phyloP scores from a whole-genome alignment of 2,329 filamentous ascomycete species.

The Helotiales sp. region DNA sequence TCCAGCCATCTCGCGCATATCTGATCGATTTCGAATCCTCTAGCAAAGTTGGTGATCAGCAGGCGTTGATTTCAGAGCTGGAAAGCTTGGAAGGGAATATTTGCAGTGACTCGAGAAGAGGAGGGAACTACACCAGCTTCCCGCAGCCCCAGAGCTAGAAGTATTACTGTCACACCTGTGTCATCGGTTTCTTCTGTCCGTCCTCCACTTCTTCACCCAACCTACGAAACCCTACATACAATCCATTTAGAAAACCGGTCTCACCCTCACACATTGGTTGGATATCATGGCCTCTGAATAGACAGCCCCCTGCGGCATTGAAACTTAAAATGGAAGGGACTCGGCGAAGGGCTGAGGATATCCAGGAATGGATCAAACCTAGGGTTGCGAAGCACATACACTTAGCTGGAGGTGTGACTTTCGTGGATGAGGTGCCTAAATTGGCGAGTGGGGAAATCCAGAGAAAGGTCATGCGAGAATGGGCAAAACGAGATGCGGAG shows the following conservation, averaged over 20 bases:
- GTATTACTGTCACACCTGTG: too few species aligned
- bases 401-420: conserved; percentile 53
- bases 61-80: too few species aligned
- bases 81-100: too few species aligned
- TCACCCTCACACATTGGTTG: not conserved
- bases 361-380: conserved; percentile 48
- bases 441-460: conserved; percentile 56
- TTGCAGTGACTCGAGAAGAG: too few species aligned
- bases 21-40: conserved; percentile 44
- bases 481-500: conserved; percentile 53
- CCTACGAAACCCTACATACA: not conserved
- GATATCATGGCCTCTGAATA: not conserved
- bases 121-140: too few species aligned
- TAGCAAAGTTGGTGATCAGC: too few species aligned
- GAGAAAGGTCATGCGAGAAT: conserved; percentile 35
- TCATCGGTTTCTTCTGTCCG: too few species aligned
- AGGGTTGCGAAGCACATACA: conserved; percentile 54
- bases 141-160: too few species aligned
- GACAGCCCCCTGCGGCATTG: not conserved
- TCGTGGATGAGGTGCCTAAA: conserved; percentile 54
- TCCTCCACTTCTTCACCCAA: too few species aligned
- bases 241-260: not conserved
- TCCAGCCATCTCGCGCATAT: conserved; percentile 33
- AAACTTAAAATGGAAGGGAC: conserved; percentile 9
- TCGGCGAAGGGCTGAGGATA: conserved; percentile 51